These are phyloP conservation scores for Cicer judaicum DNA, from an alignment of 306 rosid genomes.

Conservation along the genomic window DNA sequence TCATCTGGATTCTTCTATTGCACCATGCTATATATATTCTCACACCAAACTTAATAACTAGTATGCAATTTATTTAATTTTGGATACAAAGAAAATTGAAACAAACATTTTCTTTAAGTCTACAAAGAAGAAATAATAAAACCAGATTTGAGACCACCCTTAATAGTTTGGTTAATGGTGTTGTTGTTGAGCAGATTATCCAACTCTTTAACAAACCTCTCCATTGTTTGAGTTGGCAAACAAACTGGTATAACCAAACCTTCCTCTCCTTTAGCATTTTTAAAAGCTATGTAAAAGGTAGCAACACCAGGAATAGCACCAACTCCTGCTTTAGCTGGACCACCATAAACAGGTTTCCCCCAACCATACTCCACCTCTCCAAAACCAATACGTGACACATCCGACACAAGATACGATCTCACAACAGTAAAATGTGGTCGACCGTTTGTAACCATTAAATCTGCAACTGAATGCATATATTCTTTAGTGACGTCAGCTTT, in stretches of 20 bases:
- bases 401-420: conserved; percentile 54
- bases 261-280: conserved; percentile 31
- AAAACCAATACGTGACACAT: conserved; percentile 59
- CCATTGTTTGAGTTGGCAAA: conserved; percentile 19
- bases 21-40: neutral
- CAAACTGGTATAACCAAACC: conserved; percentile 18
- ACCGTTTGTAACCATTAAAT: conserved; percentile 54
- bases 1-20: neutral
- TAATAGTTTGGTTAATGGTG: neutral
- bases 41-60: neutral
- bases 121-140: conserved; percentile 7
- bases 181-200: neutral
- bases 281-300: conserved; percentile 23
- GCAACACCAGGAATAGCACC: conserved; percentile 5
- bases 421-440: conserved; percentile 59
- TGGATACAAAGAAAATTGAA: neutral
- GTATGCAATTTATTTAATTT: neutral
- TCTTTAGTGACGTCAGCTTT: conserved; percentile 58
- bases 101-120: neutral
- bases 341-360: conserved; percentile 24
- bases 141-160: neutral
- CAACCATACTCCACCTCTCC: conserved; percentile 65
- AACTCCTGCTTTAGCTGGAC: conserved; percentile 15
- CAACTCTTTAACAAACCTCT: conserved; percentile 24
- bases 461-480: conserved; percentile 63